Base-by-base conservation (phyloP, 768 basidiomycete genomes). In the Butyriboletus loyo region DNA sequence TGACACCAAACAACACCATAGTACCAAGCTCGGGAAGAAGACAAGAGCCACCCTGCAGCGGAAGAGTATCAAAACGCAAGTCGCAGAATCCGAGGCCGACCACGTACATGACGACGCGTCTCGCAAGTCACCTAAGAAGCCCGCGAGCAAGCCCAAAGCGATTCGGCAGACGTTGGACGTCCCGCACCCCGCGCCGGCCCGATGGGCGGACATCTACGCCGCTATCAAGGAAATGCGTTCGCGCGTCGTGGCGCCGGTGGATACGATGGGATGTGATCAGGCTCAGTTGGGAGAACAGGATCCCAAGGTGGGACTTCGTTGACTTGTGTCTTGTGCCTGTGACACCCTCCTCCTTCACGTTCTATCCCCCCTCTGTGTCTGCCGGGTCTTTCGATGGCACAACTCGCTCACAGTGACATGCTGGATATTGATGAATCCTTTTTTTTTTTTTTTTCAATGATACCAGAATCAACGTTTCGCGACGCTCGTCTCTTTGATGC, bases 401-500 rank as follows among this genome's bases (percentile, higher is more conserved):
- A 10, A 50, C 45, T 15, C 2, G 8, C 19, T 27, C 11, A n/a
- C 5, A 21, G 25, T 27, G 32, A 19, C n/a, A 4, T n/a, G 1
- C 9, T 21, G 7, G 3, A 35, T 34, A 24, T 10, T 43, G 15
- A 27, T 13, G 15, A 8, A 55, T 13, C 9, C 21, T 25, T 15
- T 14, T 15, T 5, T 17, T 3, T 32, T 7, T 7, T 32, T 1
- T 25, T n/a, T 19, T 30, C 11, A 2, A 1, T 34, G 24, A 38
- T 44, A 15, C 7, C 64, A 95, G 92, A 92, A 84, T 50, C 79
- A 81, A 45, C 85, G 95, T 3, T 89, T 92, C 54, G 79, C 89
- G 9, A 91, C 87, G 5, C 83, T 99, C 21, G 81, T 99, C 7
- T 92, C 94, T 4, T 77, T 99, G 40, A 97, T 98, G 92, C 80